phyloP scores from a whole-genome alignment of 2,329 filamentous ascomycete genomes.

The Septoria linicola region DNA sequence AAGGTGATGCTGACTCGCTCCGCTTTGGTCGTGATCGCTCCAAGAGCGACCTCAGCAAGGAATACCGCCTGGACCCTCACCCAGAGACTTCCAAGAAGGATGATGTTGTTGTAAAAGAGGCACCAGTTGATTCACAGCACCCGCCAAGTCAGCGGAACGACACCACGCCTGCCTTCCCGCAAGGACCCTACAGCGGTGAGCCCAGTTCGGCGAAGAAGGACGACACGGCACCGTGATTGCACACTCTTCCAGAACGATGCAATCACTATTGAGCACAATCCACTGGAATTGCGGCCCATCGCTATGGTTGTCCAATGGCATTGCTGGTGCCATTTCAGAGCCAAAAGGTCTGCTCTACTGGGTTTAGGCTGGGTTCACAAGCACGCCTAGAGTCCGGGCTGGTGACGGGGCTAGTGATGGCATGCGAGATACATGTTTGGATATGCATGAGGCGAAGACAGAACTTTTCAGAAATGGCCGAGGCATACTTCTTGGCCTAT shows the following conservation, averaged over 20 bases:
- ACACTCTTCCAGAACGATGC: too few relatives aligned
- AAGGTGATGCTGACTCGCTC: constrained; percentile 37
- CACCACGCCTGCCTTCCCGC: constrained; percentile 46
- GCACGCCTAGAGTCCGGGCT: too few relatives aligned
- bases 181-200: constrained; percentile 45
- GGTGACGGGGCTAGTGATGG: too few relatives aligned
- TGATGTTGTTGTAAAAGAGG: constrained; percentile 46
- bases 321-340: too few relatives aligned
- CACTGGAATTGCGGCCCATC: too few relatives aligned
- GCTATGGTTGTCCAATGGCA: too few relatives aligned
- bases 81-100: constrained; percentile 51
- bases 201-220: constrained; percentile 39
- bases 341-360: too few relatives aligned
- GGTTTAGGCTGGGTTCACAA: too few relatives aligned
- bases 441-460: too few relatives aligned
- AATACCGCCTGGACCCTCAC: constrained; percentile 49
- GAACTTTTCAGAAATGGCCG: too few relatives aligned
- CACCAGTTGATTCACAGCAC: constrained; percentile 37
- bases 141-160: constrained; percentile 47
- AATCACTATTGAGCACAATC: neutral
- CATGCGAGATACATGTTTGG: too few relatives aligned
- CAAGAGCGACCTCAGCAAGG: constrained; percentile 33
- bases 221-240: constrained; percentile 35
- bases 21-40: constrained; percentile 32
- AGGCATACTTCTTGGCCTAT: too few relatives aligned